Percentiles rank a stretch among this genome's conserved stretches.
Evolutionary conservation across 148 eudicot genomes (phyloP).

Genomic region (Vaccinium darrowii): DNA sequence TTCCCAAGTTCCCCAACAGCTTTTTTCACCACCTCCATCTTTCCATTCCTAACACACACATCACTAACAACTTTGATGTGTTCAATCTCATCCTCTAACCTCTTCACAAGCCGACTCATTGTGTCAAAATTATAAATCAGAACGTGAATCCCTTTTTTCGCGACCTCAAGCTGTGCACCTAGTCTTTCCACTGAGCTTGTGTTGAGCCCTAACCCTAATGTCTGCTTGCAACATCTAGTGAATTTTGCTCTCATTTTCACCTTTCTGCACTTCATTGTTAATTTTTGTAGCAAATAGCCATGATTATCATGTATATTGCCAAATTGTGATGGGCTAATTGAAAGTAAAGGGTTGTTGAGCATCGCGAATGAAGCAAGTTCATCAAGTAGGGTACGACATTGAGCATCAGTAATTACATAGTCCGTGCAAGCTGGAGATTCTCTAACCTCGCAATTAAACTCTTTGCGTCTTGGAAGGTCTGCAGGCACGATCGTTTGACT

Average conservation of each 20-base stretch:
- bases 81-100: slow-evolving; percentile 63
- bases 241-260: slow-evolving; percentile 43
- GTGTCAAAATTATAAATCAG: slow-evolving; percentile 69
- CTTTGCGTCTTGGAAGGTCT: background rate
- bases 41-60: slow-evolving; percentile 54
- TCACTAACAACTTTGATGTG: slow-evolving; percentile 44
- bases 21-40: slow-evolving; percentile 50
- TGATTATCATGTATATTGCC: slow-evolving; percentile 32
- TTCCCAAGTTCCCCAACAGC: slow-evolving; percentile 47
- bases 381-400: slow-evolving; percentile 14
- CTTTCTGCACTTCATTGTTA: slow-evolving; percentile 37
- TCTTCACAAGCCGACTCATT: slow-evolving; percentile 55
- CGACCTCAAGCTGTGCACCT: slow-evolving; percentile 55
- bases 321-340: slow-evolving; percentile 31
- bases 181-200: slow-evolving; percentile 26
- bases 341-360: slow-evolving; percentile 46
- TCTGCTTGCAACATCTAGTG: slow-evolving; percentile 36
- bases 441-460: background rate
- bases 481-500: background rate
- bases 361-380: slow-evolving; percentile 44
- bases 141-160: slow-evolving; percentile 62
- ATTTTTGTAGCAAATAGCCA: slow-evolving; percentile 28
- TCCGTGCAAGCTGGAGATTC: background rate
- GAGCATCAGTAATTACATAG: background rate
- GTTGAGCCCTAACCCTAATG: slow-evolving; percentile 20